Percentiles rank a stretch among this genome's conserved stretches.
Evolutionary conservation across 306 rosid genomes (phyloP).

Genomic region (Boehmeria nivea): DNA sequence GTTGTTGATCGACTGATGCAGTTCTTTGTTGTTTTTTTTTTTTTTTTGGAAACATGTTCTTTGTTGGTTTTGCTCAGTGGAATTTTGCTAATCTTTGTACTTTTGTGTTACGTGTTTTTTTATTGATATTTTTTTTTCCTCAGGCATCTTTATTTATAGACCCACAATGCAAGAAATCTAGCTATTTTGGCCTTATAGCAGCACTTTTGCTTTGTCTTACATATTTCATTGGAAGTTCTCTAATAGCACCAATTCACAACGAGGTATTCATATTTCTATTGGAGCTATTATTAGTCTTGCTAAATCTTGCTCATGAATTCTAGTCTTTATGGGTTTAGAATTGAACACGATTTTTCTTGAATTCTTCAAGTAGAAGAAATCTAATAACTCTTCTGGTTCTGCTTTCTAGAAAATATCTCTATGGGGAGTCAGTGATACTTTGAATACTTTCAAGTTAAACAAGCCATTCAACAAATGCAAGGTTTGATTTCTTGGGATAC

Average conservation of each 20-base stretch:
- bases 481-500: constrained; percentile 39
- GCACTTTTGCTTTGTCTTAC: constrained; percentile 38
- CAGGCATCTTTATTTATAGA: constrained; percentile 40
- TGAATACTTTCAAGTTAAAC: constrained; percentile 17
- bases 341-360: no score
- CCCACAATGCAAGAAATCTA: constrained; percentile 31
- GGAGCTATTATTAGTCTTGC: no score
- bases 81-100: no score
- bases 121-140: not conserved
- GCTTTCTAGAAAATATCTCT: constrained; percentile 31
- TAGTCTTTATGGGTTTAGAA: no score
- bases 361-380: constrained; percentile 6
- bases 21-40: no score
- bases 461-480: constrained; percentile 48
- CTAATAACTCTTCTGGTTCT: constrained; percentile 1
- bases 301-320: no score
- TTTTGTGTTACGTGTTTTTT: not conserved
- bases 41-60: no score
- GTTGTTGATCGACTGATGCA: no score
- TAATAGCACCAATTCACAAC: constrained; percentile 21
- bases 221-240: constrained; percentile 33
- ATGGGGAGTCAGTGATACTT: constrained; percentile 31
- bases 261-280: no score
- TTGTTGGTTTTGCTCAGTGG: no score
- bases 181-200: constrained; percentile 38